Percentiles rank a stretch among this genome's conserved stretches.
phyloP scores from a whole-genome alignment of 2,329 filamentous ascomycete species.

The Tolypocladium ophioglossoides region DNA sequence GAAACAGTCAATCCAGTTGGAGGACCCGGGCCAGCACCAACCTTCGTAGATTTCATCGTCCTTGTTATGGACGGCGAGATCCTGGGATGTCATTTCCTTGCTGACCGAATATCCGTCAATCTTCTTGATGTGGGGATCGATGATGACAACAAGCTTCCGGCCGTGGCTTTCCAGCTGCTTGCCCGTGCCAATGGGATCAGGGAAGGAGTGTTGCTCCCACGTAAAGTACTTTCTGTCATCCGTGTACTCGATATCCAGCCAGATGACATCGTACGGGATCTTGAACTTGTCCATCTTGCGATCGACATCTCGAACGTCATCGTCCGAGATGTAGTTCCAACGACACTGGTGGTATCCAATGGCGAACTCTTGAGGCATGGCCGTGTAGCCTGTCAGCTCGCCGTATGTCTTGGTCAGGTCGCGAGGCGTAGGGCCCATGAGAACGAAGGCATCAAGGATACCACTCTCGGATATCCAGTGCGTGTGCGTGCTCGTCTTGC shows the following conservation, averaged over 20 bases:
- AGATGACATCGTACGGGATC: conserved; percentile 97
- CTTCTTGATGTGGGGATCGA: conserved; percentile 98
- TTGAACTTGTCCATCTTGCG: conserved; percentile 90
- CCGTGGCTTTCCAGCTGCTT: conserved; percentile 77
- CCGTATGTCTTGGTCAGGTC: conserved; percentile 75
- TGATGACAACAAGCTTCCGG: conserved; percentile 85
- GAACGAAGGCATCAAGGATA: conserved; percentile 84
- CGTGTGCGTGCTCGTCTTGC: conserved; percentile 70
- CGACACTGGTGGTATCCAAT: conserved; percentile 95
- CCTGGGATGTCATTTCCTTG: conserved; percentile 73
- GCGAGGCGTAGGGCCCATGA: conserved; percentile 78
- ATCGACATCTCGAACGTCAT: conserved; percentile 94
- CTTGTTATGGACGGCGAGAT: conserved; percentile 80
- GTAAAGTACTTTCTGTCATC: conserved; percentile 98
- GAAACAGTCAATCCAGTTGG: conserved; percentile 93
- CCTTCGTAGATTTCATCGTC: conserved; percentile 83
- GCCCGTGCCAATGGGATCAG: conserved; percentile 77
- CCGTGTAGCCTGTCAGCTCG: conserved; percentile 83
- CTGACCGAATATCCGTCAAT: conserved; percentile 65
- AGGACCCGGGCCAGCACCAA: conserved; percentile 98
- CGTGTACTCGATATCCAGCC: conserved; percentile 97
- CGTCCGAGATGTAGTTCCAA: conserved; percentile 97
- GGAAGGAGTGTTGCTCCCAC: conserved; percentile 84
- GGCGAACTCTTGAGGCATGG: conserved; percentile 84
- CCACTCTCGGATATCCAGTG: conserved; percentile 97